Evolutionary conservation across 257 asterid genomes (phyloP), one percentile per base, ranked within the genome.

Genomic region (Rehmannia glutinosa): DNA sequence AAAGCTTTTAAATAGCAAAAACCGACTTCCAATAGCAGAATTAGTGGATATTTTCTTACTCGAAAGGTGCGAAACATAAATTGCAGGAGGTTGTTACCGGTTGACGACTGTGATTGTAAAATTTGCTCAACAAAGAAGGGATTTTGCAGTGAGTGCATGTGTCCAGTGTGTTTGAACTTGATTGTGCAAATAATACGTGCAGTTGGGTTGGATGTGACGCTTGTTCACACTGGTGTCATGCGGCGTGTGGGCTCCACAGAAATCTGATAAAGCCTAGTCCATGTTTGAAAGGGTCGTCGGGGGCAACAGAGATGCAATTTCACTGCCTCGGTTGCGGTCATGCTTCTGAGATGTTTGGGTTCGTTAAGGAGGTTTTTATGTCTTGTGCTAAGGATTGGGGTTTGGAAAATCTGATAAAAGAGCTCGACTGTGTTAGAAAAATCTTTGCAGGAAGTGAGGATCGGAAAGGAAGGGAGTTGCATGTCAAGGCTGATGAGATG

Each of bases 141-240:
- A 19, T 93, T 93, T 69, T 93, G 99, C 83, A 82, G 91, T 9
- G 95, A 76, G 73, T 94, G 99, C 83, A 94, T 94, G 99, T 94
- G 97, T 64, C 90, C 90, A 2, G 88, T 94, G 3, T 94, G 99
- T 75, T 73, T 85, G 46, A 88, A 91, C 78, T 91, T 88, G 99
- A 94, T 69, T 80, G 90, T 61, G 97, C 93, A 15, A 83, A 30
- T 68, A 84, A 85, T 69, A 94, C 97, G 32, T 91, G 93, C 76
- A 84, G 99, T 84, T 94, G 97, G 96, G 96, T 94, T 11, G 99
- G 99, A 21, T 94, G 99, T 52, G 97, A 85, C 56, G 81, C 75
- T 41, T 94, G 99, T 73, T 77, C 87, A 0, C 99, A 94, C 54
- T 94, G 97, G 96, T 90, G 97, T 35, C 99, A 93, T 66, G 96